Conservation (phyloP, 805 yeast genomes). For the Metschnikowia koreensis region DNA sequence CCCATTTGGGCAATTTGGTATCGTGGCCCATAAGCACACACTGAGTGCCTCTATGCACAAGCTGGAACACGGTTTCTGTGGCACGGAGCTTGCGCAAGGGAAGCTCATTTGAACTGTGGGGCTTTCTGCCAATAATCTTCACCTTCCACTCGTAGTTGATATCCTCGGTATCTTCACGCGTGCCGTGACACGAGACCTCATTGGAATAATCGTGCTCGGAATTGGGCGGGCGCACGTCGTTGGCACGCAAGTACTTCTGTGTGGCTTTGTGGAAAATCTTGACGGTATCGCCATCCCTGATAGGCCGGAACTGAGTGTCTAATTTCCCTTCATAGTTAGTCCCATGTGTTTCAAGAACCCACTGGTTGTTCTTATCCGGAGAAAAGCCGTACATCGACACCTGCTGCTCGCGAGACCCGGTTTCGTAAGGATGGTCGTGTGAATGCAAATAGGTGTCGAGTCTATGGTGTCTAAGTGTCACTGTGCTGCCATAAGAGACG, state of each 20-base stretch:
- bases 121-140: conserved; percentile 38
- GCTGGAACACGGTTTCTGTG: conserved; percentile 65
- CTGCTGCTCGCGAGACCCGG: conserved; percentile 74
- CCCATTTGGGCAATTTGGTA: conserved; percentile 80
- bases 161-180: conserved; percentile 55
- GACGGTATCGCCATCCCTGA: conserved; percentile 56
- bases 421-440: conserved; percentile 58
- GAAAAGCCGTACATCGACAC: conserved; percentile 67
- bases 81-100: conserved; percentile 46
- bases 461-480: conserved; percentile 67
- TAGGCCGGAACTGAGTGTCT: conserved; percentile 28
- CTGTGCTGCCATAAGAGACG: conserved; percentile 67
- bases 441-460: conserved; percentile 82
- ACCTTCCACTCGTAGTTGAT: conserved; percentile 69
- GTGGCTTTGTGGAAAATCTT: conserved; percentile 71
- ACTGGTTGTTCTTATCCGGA: conserved; percentile 63
- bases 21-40: conserved; percentile 78
- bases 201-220: conserved; percentile 87
- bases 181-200: conserved; percentile 77
- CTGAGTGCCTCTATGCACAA: conserved; percentile 61
- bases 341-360: conserved; percentile 57
- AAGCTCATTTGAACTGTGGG: conserved; percentile 32
- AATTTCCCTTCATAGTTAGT: conserved; percentile 41
- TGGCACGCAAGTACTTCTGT: conserved; percentile 65
- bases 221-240: conserved; percentile 78